Conservation (phyloP, 192 early-diverging fungal species). For the Thamnidium elegans region DNA sequence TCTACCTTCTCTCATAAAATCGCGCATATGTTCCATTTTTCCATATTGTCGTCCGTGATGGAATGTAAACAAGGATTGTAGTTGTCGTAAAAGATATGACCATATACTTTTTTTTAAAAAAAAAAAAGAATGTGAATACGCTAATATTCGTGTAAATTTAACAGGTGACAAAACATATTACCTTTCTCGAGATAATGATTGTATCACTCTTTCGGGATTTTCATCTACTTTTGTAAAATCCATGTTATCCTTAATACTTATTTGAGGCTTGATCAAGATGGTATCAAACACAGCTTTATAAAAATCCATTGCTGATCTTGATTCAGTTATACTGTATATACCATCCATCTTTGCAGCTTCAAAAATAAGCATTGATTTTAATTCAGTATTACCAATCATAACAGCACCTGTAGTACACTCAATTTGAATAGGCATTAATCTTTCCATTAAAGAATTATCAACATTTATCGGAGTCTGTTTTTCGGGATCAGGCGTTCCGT, state of each 20-base stretch:
- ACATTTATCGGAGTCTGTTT: constrained; percentile 25
- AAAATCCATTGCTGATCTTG: constrained; percentile 54
- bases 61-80: not conserved
- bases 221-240: constrained; percentile 52
- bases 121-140: not conserved
- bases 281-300: constrained; percentile 58
- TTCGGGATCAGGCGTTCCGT: constrained; percentile 38
- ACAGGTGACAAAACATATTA: not conserved
- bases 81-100: constrained; percentile 8
- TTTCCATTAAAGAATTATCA: constrained; percentile 47
- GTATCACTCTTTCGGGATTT: not conserved
- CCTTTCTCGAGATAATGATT: not conserved
- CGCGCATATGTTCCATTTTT: not conserved
- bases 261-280: constrained; percentile 48
- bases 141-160: not conserved
- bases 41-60: constrained; percentile 3
- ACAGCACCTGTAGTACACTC: constrained; percentile 62
- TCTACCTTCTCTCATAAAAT: not conserved
- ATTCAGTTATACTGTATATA: constrained; percentile 50
- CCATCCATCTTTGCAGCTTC: constrained; percentile 58
- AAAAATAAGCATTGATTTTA: constrained; percentile 57
- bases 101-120: not conserved
- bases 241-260: constrained; percentile 56
- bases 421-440: constrained; percentile 66
- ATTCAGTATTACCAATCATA: constrained; percentile 67